Percentiles rank a stretch among this genome's conserved stretches.
phyloP scores from a whole-genome alignment of 768 basidiomycete species.

The Suillus bovinus region DNA sequence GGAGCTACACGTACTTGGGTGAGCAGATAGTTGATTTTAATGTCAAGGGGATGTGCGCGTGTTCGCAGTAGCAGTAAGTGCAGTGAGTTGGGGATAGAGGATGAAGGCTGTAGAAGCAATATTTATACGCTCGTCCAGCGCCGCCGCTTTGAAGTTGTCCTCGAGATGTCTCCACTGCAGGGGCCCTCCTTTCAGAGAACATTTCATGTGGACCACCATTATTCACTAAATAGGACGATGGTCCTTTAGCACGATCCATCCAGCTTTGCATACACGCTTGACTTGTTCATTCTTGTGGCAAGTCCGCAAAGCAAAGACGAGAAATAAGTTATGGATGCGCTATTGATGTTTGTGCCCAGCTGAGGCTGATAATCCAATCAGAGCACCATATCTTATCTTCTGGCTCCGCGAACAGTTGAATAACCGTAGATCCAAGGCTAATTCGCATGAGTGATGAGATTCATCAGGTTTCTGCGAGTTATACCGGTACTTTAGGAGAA shows the following conservation, averaged over 20 bases:
- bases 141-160: not conserved
- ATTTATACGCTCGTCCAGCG: not conserved
- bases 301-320: not conserved
- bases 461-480: not conserved
- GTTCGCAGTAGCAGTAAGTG: not conserved
- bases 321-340: no score
- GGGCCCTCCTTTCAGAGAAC: not conserved
- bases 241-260: not conserved
- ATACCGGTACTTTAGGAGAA: not conserved
- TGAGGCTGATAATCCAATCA: not conserved
- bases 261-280: not conserved
- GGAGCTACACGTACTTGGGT: not conserved
- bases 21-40: not conserved
- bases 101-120: not conserved
- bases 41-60: not conserved
- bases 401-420: not conserved
- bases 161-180: not conserved
- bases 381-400: not conserved
- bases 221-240: not conserved
- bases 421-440: not conserved
- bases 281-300: no score
- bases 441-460: not conserved
- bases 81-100: not conserved
- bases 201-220: not conserved
- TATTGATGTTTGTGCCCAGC: not conserved